phyloP scores from a whole-genome alignment of 163 green algal species.

The Scenedesmus sp. region DNA sequence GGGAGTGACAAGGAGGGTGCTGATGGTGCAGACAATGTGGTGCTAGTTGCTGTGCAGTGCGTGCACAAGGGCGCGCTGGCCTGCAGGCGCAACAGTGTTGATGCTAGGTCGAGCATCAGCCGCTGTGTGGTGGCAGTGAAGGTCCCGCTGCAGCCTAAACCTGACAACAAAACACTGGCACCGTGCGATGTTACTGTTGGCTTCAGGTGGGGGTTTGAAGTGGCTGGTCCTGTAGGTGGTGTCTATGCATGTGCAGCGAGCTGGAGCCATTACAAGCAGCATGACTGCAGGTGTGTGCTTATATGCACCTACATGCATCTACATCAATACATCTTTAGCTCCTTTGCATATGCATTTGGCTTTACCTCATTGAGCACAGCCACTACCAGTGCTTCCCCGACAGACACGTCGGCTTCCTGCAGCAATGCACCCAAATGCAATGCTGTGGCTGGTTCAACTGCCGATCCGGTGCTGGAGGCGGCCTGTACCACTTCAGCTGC shows the following conservation, averaged over 20 bases:
- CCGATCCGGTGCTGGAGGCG: no score
- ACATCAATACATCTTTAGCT: no score
- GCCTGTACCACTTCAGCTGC: not conserved
- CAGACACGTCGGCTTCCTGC: not conserved
- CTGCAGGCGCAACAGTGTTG: constrained; percentile 30
- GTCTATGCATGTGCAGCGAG: not conserved
- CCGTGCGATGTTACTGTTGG: not conserved
- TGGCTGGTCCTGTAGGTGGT: not conserved
- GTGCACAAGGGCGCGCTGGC: constrained; percentile 48
- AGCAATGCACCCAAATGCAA: no score
- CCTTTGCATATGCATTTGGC: not conserved
- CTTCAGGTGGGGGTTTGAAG: not conserved
- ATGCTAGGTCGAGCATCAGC: not conserved
- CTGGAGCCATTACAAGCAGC: not conserved
- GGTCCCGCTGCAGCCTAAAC: not conserved
- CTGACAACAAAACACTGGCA: not conserved
- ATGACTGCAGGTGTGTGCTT: not conserved
- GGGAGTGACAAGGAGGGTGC: not conserved
- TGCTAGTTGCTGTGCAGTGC: constrained; percentile 36
- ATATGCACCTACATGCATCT: not conserved
- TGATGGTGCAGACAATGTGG: not conserved
- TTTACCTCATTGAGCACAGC: no score
- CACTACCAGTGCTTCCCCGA: no score
- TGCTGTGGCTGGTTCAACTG: no score
- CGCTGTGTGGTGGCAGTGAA: constrained; percentile 37